Evolutionary conservation across 2,329 filamentous ascomycete species (phyloP), one percentile per base, ranked within the genome.

Genomic region (Aureobasidium sp.): DNA sequence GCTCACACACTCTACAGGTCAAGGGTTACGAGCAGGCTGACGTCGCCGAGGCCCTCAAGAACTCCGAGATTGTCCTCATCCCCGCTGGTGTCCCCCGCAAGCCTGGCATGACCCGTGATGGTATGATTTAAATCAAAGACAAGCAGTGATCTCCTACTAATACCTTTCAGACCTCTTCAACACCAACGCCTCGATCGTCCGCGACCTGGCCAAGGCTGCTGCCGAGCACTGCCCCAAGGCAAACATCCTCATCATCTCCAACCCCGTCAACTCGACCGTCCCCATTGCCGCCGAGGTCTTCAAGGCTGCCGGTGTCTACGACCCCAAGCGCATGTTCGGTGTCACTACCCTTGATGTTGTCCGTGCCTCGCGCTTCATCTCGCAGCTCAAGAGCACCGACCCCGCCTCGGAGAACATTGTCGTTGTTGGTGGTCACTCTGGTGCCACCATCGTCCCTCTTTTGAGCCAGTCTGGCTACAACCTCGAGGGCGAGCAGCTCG

Each of bases 241-340:
- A 79, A 96, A 96, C 81, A 84, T 97, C 77, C 86, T 97, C 75
- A 86, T 99, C 83, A 99, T 99, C 81, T 86, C 92, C 79, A 99
- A 99, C 87, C 94, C 94, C 66, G 92, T 99, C 82, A 99, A 99
- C 91, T 97, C 91, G 71, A 99, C 94, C 74, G 94, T 99, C 73
- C 94, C 94, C 76, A 99, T 99, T 81, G 88, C 87, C 75, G 88
- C 91, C 76, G 94, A 97, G 85, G 87, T 97, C 76, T 96, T 92
- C 90, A 97, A 97, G 88, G 81, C 85, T 77, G 84, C 81, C 71
- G 91, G 91, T 70, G 93, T 97, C 82, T 99, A 97, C 88, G 93
- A 99, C 87, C 92, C 94, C 78, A 95, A 95, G 88, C 90, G 90
- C 74, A 90, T 99, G 71, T 99, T 99, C 81, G 94, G 94, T 83